phyloP scores from a whole-genome alignment of 768 basidiomycete species.

The Hygrophoropsis aurantiaca region DNA sequence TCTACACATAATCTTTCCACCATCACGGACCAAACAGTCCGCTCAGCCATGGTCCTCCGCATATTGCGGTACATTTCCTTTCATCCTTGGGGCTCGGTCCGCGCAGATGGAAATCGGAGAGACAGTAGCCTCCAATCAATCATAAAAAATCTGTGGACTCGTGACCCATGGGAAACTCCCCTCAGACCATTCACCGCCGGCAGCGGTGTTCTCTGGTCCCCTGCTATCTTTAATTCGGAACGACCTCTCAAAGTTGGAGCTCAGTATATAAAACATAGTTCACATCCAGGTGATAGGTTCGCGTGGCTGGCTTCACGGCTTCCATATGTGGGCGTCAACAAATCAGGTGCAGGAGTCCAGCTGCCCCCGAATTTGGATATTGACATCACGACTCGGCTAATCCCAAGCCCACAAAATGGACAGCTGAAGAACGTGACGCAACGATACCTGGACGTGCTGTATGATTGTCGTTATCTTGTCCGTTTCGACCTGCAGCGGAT shows the following conservation, averaged over 20 bases:
- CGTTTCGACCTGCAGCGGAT: conserved; percentile 43
- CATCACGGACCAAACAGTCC: conserved; percentile 35
- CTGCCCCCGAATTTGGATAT: conserved; percentile 29
- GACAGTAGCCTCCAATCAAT: conserved; percentile 46
- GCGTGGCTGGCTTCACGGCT: conserved; percentile 67
- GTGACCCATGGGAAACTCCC: conserved; percentile 22
- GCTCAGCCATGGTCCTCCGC: conserved; percentile 46
- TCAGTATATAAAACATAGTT: conserved; percentile 12
- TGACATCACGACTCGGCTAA: conserved; percentile 41
- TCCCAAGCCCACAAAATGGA: conserved; percentile 2
- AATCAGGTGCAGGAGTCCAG: conserved; percentile 25
- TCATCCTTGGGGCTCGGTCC: conserved; percentile 72
- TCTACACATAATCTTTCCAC: conserved; percentile 33
- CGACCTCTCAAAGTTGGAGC: conserved; percentile 17
- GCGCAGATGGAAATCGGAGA: conserved; percentile 60
- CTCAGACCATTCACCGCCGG: conserved; percentile 51
- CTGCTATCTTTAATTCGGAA: conserved; percentile 38
- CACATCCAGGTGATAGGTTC: conserved; percentile 21
- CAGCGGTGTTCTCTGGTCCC: conserved; percentile 63
- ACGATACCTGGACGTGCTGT: conserved; percentile 44
- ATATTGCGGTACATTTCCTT: conserved; percentile 72
- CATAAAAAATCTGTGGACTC: conserved; percentile 46
- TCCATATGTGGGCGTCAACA: conserved; percentile 40
- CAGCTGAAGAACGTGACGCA: conserved; percentile 14
- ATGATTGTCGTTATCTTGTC: conserved; percentile 66